Evolutionary conservation across 306 rosid genomes (phyloP), one percentile per base, ranked within the genome.

Genomic region (Ormosia semicastrata): DNA sequence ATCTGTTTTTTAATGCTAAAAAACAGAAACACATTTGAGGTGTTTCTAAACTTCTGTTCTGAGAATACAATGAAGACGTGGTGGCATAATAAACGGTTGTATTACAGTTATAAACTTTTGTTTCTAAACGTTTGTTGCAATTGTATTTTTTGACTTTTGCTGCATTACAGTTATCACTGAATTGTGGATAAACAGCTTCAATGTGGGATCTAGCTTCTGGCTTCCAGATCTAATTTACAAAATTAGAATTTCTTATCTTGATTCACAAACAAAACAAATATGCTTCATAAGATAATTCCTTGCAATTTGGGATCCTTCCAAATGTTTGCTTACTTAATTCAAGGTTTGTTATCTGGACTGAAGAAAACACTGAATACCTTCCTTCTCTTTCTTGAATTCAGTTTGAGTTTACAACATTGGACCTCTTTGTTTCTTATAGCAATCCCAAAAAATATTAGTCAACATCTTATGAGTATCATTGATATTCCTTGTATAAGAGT

Each of bases 121-220:
- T 24, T 24, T 24, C 24, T 24, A 24, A 24, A 24, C 24, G 24
- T 24, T 24, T 24, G 60, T 40, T 78, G 79, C 44, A 53, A 52
- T n/a, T 56, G 66, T 71, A 69, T 73, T 59, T 34, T 72, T 54
- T 73, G 58, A 78, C 73, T 49, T 60, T 60, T 50, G 75, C 30
- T 74, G 46, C 37, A 40, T 50, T 13, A 11, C 29, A 43, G 32
- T 69, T 50, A 43, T 15, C 60, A 74, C 24, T 12, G n/a, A 49
- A 41, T 34, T 18, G 41, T 57, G 67, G 70, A 6, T 63, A 34
- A 76, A 34, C 67, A 54, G 4, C 69, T 29, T 75, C 78, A 5
- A 80, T 63, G 58, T 30, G 52, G 71, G 32, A 54, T 13, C 34
- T 49, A 69, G 43, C 58, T 40, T 70, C 47, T 47, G 73, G 68